These are phyloP conservation scores for Neocatenulostroma microsporum DNA, from an alignment of 2,329 filamentous ascomycete species.

Conservation along the genomic window DNA sequence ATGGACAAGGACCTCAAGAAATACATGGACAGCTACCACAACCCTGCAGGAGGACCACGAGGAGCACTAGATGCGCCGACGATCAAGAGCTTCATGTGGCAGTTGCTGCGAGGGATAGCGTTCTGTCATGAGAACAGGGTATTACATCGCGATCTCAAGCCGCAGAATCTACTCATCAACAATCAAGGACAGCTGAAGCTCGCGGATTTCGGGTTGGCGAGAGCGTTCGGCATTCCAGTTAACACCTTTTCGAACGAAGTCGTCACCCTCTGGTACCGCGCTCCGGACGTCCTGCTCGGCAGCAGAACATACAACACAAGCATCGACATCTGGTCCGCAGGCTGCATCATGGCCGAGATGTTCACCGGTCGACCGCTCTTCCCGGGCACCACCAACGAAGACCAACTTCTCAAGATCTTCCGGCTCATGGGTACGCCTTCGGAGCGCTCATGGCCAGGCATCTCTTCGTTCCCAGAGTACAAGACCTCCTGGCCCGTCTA, in stretches of 20 bases:
- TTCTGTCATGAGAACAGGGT: constrained; percentile 98
- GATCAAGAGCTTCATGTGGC: constrained; percentile 99
- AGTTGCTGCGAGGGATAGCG: constrained; percentile 88
- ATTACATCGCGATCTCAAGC: constrained; percentile 89
- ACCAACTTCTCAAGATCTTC: constrained; percentile 96
- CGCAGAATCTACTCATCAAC: constrained; percentile 94
- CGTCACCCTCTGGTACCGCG: constrained; percentile 95
- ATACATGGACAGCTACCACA: constrained; percentile 69
- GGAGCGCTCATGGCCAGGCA: constrained; percentile 90
- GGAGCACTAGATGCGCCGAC: constrained; percentile 80
- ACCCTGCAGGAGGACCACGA: constrained; percentile 65
- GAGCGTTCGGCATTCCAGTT: constrained; percentile 92
- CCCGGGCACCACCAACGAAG: constrained; percentile 95
- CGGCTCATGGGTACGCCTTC: constrained; percentile 96
- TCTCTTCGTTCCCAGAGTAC: constrained; percentile 94
- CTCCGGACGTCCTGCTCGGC: constrained; percentile 88
- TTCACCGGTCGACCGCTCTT: constrained; percentile 93
- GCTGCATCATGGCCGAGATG: constrained; percentile 99
- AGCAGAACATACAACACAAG: constrained; percentile 96
- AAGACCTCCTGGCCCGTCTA: constrained; percentile 93
- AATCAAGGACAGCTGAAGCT: constrained; percentile 83
- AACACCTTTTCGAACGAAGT: constrained; percentile 99
- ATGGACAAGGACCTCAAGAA: constrained; percentile 99
- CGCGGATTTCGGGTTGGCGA: constrained; percentile 86
- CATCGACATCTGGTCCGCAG: constrained; percentile 98